phyloP scores from a whole-genome alignment of 2,329 filamentous ascomycete species.

The Herpotrichia juniperi region DNA sequence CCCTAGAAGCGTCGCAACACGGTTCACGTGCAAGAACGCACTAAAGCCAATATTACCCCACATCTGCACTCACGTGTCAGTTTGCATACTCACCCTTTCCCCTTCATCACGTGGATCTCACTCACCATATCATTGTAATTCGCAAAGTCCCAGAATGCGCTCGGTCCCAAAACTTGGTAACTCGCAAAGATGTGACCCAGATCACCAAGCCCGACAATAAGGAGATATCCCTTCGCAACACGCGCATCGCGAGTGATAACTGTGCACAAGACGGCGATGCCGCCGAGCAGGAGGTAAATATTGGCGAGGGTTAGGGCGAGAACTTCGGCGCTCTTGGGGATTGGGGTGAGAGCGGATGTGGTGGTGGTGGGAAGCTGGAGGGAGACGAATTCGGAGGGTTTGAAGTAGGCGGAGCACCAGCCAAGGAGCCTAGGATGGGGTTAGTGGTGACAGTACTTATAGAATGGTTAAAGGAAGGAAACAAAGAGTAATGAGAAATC shows the following conservation, averaged over 20 bases:
- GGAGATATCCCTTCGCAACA: conserved; percentile 30
- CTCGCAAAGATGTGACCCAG: conserved; percentile 31
- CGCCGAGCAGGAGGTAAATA: conserved; percentile 28
- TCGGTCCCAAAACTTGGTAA: conserved; percentile 26
- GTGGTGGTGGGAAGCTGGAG: conserved; percentile 21
- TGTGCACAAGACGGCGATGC: conserved; percentile 28
- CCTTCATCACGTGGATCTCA: too few relatives aligned
- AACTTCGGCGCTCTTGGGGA: conserved; percentile 15
- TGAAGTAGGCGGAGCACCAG: conserved; percentile 18
- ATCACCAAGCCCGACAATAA: conserved; percentile 24
- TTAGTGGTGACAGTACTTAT: too few relatives aligned
- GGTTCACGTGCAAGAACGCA: conserved; percentile 29
- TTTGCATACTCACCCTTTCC: conserved; percentile 9
- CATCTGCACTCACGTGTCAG: conserved; percentile 17
- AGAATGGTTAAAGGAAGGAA: too few relatives aligned
- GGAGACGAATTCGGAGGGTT: conserved; percentile 21
- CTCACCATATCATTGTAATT: conserved; percentile 27
- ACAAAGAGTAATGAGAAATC: too few relatives aligned
- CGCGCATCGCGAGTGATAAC: conserved; percentile 28
- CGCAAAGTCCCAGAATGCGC: conserved; percentile 28
- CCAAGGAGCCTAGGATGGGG: conserved; percentile 6
- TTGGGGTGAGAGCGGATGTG: conserved; percentile 9
- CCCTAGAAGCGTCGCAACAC: conserved; percentile 25
- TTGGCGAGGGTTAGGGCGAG: conserved; percentile 30
- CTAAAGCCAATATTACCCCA: conserved; percentile 33